Percentiles rank a stretch among this genome's conserved stretches.
Conservation (phyloP, 192 early-diverging fungal species). For the Gigaspora rosea region DNA sequence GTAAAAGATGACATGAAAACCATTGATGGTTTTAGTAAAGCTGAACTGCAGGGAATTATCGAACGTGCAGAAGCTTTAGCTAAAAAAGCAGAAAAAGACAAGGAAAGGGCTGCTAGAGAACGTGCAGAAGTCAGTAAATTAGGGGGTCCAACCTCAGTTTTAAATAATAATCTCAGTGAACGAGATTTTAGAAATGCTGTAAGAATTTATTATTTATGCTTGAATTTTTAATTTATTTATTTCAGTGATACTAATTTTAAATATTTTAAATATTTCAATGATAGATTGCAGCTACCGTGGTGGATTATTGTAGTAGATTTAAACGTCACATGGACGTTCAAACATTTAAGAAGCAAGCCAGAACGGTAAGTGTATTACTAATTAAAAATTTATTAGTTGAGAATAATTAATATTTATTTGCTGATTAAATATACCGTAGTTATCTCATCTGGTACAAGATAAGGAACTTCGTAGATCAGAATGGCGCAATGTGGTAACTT, state of each 20-base stretch:
- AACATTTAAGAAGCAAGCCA: neutral
- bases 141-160: neutral
- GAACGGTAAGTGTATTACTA: neutral
- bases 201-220: neutral
- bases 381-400: too few species aligned
- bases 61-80: conserved; percentile 15
- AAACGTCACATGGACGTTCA: neutral
- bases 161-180: neutral
- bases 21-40: neutral
- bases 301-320: conserved; percentile 9
- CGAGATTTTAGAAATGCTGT: conserved; percentile 1
- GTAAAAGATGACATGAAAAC: conserved; percentile 11
- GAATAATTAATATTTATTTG: too few species aligned
- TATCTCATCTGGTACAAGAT: too few species aligned
- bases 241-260: neutral
- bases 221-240: neutral
- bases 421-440: too few species aligned
- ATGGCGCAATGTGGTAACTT: too few species aligned
- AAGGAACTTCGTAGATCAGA: too few species aligned
- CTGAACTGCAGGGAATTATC: conserved; percentile 1
- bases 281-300: neutral
- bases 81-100: neutral
- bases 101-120: neutral
- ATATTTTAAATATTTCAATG: neutral
- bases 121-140: neutral